Base-by-base conservation (phyloP, 1,284 basidiomycete species). In the Vanrija sp. region DNA sequence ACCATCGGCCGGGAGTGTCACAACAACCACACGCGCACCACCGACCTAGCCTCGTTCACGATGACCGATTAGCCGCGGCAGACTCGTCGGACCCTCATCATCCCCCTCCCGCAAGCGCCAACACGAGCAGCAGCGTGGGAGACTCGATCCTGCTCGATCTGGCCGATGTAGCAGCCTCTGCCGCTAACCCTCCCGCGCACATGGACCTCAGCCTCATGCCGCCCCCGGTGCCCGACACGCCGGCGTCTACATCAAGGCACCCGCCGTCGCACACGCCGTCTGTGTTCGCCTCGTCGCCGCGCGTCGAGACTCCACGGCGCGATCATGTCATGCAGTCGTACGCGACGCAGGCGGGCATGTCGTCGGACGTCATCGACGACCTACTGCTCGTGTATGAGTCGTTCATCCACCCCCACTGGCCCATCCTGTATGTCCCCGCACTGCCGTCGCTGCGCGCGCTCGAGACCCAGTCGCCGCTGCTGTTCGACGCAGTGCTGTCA, bases 371-470 rank as follows among this genome's bases (percentile, higher is more conserved):
- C 3, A 50, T 61, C 28, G 53, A 61, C 50, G 59, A 61, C 43
- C 55, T 61, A 12, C 39, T 57, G 16, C 46, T 57, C 25, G 53
- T 61, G 12, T 61, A 52, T 38, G 55, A 57, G 39, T 55, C 59
- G 18, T 61, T 61, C 28, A 57, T 61, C 53, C 59, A 61, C 50
- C 55, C 52, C 4, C 55, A 54, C 59, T 61, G 59, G 59, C 59
- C 59, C 5, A 39, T 57, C 40, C 50, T 61, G 28, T 61, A 61
- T 43, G 43, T 57, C 5, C 59, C 59, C 3, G 52, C 56, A 0
- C 40, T 61, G 16, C 43, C 47, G 6, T 44, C 40, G 9, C 44
- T 57, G 21, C 52, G 59, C 6, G 43, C 44, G n/a, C 59, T 61
- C 12, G 52, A 55, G 40, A 55, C 55, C 0, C 47, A 54, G 40